These are phyloP conservation scores for Prunus davidiana DNA, from an alignment of 306 rosid species.

Conservation along the genomic window DNA sequence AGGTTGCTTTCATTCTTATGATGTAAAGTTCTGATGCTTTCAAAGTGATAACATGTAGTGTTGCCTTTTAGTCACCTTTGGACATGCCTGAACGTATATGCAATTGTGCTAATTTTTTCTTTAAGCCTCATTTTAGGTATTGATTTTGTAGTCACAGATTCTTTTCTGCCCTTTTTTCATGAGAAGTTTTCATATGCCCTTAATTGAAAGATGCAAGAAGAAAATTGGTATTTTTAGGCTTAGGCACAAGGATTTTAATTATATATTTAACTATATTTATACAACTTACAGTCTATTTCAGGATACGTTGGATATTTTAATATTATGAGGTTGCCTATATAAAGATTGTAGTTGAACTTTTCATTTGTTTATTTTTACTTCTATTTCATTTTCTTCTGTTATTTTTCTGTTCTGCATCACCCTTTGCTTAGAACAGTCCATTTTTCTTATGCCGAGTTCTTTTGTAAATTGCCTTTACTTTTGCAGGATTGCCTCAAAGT, in stretches of 20 bases:
- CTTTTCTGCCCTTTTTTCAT: not conserved
- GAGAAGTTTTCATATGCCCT: not conserved
- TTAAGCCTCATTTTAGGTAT: not conserved
- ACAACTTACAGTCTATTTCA: not conserved
- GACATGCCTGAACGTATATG: not conserved
- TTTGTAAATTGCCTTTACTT: not conserved
- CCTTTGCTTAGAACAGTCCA: not conserved
- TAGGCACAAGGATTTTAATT: not conserved
- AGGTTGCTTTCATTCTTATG: constrained; percentile 40
- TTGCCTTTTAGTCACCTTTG: not conserved
- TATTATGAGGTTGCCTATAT: not conserved
- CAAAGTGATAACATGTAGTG: not conserved
- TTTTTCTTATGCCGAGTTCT: not conserved
- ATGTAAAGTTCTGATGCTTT: not conserved
- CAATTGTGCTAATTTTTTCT: not conserved
- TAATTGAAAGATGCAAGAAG: not conserved
- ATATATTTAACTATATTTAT: not conserved
- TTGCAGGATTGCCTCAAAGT: constrained; percentile 5
- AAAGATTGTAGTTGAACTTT: not conserved
- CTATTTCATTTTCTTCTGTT: not conserved
- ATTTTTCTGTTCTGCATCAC: not conserved
- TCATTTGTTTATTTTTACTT: not conserved
- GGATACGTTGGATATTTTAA: not conserved
- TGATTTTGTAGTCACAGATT: not conserved
- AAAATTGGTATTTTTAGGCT: not conserved